Base-by-base conservation (phyloP, 2,329 filamentous ascomycete species). In the Tricladium varicosporioides region DNA sequence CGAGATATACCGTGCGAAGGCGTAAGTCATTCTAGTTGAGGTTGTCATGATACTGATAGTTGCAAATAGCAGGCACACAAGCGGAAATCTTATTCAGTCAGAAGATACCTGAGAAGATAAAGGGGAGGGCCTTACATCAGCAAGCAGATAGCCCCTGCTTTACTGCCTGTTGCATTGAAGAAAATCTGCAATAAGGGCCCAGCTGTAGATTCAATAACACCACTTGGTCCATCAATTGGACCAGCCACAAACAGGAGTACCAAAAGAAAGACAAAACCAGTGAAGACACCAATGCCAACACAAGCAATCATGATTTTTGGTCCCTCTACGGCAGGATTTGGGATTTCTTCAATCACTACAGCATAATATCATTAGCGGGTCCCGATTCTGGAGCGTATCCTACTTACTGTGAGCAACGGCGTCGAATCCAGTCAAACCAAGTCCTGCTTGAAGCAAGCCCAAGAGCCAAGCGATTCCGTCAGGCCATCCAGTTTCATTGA, bases 11-110 rank as follows among this genome's bases (percentile, higher is more conserved):
- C 54, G 59, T 56, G 80, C 84, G 63, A 88, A 88, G 0, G 86
- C 85, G 61, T 85, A 88, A 11, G 81, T 81, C 84, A 88, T 87
- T 11, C 85, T 78, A 33, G 78, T 82, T 33, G 79, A 83, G 0
- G 85, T 88, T 0, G 85, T 86, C 82, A 88, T 83, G 64, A 88
- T 82, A 2, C 78, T 79, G 2, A 79, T 84, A 2, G 80, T 80
- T 1, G 85, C 84, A 66, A 89, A 87, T 2, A 86, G 72, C 50
- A 87, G 76, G 64, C 85, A 88, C 1, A 86, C 65, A 1, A 88
- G 71, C 0, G 85, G 84, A 53, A 88, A 87, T 75, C 60, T 64
- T 50, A 14, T 32, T 47, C 14, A n/a, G 48, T 63, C 40, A 63
- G 52, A 13, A 13, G 31, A 14, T 40, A 22, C 10, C 44, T n/a